Evolutionary conservation across 2,329 filamentous ascomycete species (phyloP).

Genomic region (Xylariales sp.): DNA sequence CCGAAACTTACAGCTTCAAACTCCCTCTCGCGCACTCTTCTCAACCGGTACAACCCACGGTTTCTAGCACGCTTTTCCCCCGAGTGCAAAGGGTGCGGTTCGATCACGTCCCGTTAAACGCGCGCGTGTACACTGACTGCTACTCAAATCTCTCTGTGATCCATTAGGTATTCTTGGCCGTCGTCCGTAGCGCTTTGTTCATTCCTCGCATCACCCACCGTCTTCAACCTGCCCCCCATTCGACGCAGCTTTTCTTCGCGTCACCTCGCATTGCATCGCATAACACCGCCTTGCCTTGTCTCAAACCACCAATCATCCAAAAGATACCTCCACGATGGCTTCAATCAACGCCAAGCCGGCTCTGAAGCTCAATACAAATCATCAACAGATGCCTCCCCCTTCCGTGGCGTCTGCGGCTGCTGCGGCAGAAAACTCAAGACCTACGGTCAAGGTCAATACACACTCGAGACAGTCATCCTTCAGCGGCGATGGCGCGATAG

Average conservation of each 20-base stretch:
- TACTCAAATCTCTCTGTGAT: constrained; percentile 1
- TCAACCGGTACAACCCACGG: background rate
- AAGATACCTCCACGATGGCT: constrained; percentile 40
- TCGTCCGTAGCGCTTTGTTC: background rate
- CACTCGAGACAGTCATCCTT: constrained; percentile 46
- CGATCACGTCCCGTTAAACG: background rate
- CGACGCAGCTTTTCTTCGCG: background rate
- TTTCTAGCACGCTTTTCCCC: background rate
- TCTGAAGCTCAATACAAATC: constrained; percentile 47
- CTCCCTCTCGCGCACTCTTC: background rate
- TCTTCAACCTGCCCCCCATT: background rate
- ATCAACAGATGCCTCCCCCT: constrained; percentile 48
- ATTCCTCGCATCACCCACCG: background rate
- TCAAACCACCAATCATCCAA: background rate
- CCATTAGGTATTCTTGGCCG: background rate
- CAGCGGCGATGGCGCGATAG: constrained; percentile 42
- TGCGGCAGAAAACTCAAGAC: constrained; percentile 45
- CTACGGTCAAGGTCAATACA: constrained; percentile 51
- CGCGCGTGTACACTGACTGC: background rate
- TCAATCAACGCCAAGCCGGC: constrained; percentile 46
- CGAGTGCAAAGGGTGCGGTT: background rate
- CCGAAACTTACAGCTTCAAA: too few species aligned
- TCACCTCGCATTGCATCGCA: background rate
- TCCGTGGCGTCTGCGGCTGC: constrained; percentile 35
- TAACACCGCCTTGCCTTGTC: background rate